phyloP scores from a whole-genome alignment of 1,284 basidiomycete species.

The Neotropicomus parvogracilis region DNA sequence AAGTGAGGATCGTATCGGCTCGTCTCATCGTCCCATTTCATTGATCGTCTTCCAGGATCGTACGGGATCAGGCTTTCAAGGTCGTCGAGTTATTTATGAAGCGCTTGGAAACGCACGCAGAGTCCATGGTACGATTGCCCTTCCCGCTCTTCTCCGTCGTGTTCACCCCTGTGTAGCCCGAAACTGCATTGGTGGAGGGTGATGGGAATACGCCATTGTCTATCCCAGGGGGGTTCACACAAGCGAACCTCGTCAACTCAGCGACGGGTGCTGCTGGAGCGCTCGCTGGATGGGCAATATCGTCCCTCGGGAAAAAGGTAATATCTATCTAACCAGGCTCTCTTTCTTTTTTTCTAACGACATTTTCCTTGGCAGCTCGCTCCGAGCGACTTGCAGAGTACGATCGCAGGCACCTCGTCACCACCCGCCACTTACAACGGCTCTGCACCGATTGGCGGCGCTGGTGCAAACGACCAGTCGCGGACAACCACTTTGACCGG shows the following conservation, averaged over 20 bases:
- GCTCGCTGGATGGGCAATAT: conserved; percentile 92
- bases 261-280: conserved; percentile 88
- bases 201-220: conserved; percentile 33
- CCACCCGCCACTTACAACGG: conserved; percentile 27
- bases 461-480: conserved; percentile 11
- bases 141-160: neutral
- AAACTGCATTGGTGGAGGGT: conserved; percentile 50
- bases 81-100: conserved; percentile 84
- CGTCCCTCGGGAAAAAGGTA: conserved; percentile 78
- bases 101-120: conserved; percentile 75
- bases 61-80: conserved; percentile 93
- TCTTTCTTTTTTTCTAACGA: neutral
- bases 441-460: conserved; percentile 11
- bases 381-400: conserved; percentile 67
- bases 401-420: conserved; percentile 45
- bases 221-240: conserved; percentile 37
- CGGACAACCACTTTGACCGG: conserved; percentile 11
- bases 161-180: conserved; percentile 50
- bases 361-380: conserved; percentile 47
- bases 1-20: conserved; percentile 49
- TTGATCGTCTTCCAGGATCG: conserved; percentile 52
- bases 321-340: neutral
- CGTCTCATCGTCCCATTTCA: neutral
- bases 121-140: conserved; percentile 61
- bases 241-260: conserved; percentile 70